Conservation (phyloP, 208 protist species). For the Leishmania braziliensis region DNA sequence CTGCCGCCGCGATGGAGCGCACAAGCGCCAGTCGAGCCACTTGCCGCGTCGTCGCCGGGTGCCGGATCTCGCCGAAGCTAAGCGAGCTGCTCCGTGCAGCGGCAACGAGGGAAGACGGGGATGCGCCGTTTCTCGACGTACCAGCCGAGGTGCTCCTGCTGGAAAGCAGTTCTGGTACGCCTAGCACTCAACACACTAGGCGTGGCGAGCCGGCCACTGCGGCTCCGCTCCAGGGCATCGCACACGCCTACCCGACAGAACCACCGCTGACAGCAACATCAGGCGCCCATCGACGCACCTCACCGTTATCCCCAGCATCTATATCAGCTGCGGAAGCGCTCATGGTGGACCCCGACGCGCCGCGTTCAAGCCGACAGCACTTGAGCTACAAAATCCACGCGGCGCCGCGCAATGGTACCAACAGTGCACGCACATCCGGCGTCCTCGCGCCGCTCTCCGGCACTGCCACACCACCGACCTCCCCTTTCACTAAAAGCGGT, state of each 20-base stretch:
- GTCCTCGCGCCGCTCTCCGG: slow-evolving; percentile 1
- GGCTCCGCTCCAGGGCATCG: background rate
- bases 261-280: background rate
- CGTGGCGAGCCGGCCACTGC: background rate
- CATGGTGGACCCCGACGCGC: slow-evolving; percentile 36
- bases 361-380: slow-evolving; percentile 3
- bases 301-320: background rate
- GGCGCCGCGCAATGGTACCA: background rate
- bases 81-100: slow-evolving; percentile 37
- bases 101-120: slow-evolving; percentile 19
- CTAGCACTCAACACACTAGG: background rate
- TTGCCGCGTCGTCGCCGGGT: background rate
- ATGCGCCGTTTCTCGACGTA: slow-evolving; percentile 17
- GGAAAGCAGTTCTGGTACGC: background rate
- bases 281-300: background rate
- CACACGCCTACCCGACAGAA: background rate
- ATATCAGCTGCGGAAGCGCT: slow-evolving; percentile 16
- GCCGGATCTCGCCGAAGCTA: background rate
- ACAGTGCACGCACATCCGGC: background rate
- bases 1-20: background rate
- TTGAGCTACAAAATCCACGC: background rate
- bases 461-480: background rate
- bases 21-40: background rate
- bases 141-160: background rate
- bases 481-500: background rate